Evolutionary conservation across 805 yeast genomes (phyloP).

Genomic region (Starmerella vaccinii): DNA sequence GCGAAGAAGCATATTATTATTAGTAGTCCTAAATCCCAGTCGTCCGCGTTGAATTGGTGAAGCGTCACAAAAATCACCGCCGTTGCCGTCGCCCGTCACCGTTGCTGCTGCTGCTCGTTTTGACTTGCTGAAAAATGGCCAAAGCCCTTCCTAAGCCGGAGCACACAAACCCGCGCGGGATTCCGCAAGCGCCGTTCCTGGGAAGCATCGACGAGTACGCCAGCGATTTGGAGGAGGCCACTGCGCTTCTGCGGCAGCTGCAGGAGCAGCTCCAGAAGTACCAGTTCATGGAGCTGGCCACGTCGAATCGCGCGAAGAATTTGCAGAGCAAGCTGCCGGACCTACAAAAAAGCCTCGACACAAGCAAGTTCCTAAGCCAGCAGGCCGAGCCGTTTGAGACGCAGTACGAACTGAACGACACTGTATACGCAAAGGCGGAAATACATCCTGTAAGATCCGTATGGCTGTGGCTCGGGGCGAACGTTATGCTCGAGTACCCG

Average conservation of each 20-base stretch:
- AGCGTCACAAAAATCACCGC: slow-evolving; percentile 9
- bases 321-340: slow-evolving; percentile 78
- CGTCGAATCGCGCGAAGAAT: slow-evolving; percentile 35
- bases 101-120: no score
- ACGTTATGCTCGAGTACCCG: slow-evolving; percentile 92
- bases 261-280: slow-evolving; percentile 70
- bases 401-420: slow-evolving; percentile 88
- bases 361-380: slow-evolving; percentile 50
- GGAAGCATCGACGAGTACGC: slow-evolving; percentile 70
- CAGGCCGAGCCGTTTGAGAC: slow-evolving; percentile 48
- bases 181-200: slow-evolving; percentile 92
- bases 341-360: slow-evolving; percentile 69
- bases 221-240: slow-evolving; percentile 60
- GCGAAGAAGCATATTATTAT: no score
- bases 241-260: slow-evolving; percentile 55
- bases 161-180: slow-evolving; percentile 74
- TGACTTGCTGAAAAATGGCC: no score
- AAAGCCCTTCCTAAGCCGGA: slow-evolving; percentile 23
- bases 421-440: slow-evolving; percentile 74
- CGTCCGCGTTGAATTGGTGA: no score
- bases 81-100: no score
- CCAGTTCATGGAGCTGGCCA: slow-evolving; percentile 31
- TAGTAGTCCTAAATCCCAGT: no score
- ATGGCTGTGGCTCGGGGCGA: slow-evolving; percentile 94
- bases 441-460: slow-evolving; percentile 58